These are phyloP conservation scores for Malus hybrid DNA, from an alignment of 331 rosid species.

Conservation along the genomic window DNA sequence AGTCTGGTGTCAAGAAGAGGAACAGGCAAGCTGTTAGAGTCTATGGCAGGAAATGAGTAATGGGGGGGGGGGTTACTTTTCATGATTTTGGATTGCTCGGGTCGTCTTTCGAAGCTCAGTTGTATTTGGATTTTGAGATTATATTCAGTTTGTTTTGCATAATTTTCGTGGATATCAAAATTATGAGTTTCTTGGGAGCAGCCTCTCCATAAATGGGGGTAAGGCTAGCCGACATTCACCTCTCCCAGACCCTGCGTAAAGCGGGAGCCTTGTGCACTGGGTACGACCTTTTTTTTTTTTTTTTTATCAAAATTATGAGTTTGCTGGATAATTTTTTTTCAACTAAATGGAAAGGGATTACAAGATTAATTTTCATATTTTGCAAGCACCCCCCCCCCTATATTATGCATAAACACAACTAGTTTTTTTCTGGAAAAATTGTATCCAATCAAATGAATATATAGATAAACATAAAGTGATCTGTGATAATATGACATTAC, in stretches of 20 bases:
- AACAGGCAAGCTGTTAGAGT: constrained; percentile 68
- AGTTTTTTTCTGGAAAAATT: neutral
- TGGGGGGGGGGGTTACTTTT: neutral
- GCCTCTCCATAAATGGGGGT: no score
- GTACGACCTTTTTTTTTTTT: no score
- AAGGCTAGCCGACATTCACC: no score
- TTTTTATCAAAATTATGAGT: neutral
- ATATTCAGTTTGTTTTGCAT: neutral
- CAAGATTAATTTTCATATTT: neutral
- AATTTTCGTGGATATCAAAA: neutral
- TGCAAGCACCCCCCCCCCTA: neutral
- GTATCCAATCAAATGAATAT: neutral
- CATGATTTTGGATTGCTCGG: neutral
- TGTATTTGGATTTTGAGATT: neutral
- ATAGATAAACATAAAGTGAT: neutral
- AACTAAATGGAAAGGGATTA: neutral
- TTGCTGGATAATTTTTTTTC: neutral
- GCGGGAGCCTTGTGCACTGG: no score
- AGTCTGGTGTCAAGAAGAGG: constrained; percentile 96
- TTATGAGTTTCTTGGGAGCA: neutral
- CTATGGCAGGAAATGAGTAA: constrained; percentile 48
- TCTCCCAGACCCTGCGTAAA: no score
- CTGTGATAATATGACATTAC: neutral
- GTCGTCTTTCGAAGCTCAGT: neutral
- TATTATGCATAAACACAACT: neutral